Conservation (phyloP, 1,284 basidiomycete genomes). For the Dichomitus squalens region DNA sequence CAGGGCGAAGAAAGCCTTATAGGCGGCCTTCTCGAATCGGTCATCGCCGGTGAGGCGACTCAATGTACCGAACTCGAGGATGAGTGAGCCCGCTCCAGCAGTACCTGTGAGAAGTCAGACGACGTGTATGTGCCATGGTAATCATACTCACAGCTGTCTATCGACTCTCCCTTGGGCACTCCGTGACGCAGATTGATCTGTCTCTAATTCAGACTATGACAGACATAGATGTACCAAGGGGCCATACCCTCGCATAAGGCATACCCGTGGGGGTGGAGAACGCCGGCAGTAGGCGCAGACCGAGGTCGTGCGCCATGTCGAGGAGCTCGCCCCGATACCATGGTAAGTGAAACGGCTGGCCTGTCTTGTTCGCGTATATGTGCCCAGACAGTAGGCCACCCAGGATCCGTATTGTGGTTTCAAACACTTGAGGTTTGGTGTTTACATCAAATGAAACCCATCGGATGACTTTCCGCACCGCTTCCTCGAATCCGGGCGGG, state of each 20-base stretch:
- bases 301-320: slow-evolving; percentile 82
- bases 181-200: slow-evolving; percentile 81
- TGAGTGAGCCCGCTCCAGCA: slow-evolving; percentile 89
- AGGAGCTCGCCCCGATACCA: slow-evolving; percentile 81
- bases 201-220: background rate
- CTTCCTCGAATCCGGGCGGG: slow-evolving; percentile 70
- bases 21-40: slow-evolving; percentile 82
- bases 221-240: background rate
- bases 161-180: slow-evolving; percentile 65
- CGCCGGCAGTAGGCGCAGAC: slow-evolving; percentile 81
- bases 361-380: slow-evolving; percentile 70
- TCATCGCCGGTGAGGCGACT: slow-evolving; percentile 87
- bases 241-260: slow-evolving; percentile 79
- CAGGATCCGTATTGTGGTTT: slow-evolving; percentile 87
- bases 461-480: slow-evolving; percentile 73
- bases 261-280: slow-evolving; percentile 88
- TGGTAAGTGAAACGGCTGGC: slow-evolving; percentile 70
- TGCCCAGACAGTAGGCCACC: slow-evolving; percentile 90
- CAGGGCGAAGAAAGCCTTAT: slow-evolving; percentile 86
- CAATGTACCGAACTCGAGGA: slow-evolving; percentile 91
- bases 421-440: slow-evolving; percentile 90
- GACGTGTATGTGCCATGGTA: background rate
- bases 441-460: slow-evolving; percentile 87
- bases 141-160: slow-evolving; percentile 69
- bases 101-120: slow-evolving; percentile 54